Base-by-base conservation (phyloP, 805 yeast species). In the Spathaspora girioi region DNA sequence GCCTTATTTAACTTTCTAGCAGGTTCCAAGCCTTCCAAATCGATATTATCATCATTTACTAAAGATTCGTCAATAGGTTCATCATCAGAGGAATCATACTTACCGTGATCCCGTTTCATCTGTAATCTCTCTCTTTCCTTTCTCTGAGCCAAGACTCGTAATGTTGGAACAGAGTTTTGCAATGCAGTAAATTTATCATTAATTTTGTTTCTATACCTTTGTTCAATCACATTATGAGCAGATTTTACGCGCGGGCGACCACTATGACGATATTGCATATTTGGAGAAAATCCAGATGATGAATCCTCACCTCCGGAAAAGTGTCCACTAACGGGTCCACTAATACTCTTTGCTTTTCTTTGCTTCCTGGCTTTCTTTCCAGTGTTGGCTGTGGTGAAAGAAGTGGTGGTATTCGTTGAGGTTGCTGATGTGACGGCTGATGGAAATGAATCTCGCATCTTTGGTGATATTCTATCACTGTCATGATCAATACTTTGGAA, bases 1-100 rank as follows among this genome's bases (percentile, higher is more conserved):
- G 93, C 94, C 66, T 88, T 88, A 65, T 87, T 87, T 50, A 89
- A 71, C 63, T 87, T 87, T 32, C 80, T 68, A 9, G 92, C 91
- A 0, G 94, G 94, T 19, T 84, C 77, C 32, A 87, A 73, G 2
- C 94, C 96, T 56, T 87, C 94, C 20, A 87, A 69, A 50, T 82
- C 84, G 50, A 50, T 65, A 43, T 56, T 12, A 27, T 52, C 58
- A 19, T 40, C 46, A 9, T 31, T 47, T 47, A 19, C 11, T 18
- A 45, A n/a, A 10, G 38, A 44, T 14, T n/a, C 38, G 26, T 41
- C 42, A 10, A 32, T 38, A 23, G 40, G 45, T 14, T 50, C 51
- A 12, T 51, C 52, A 43, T 54, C 55, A 10, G 56, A 56, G 5
- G 53, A 49, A 27, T 52, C 56, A 6, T 52, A 54, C 26, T 50